Conservation (phyloP, 257 asterid species). For the Linaria vulgaris region DNA sequence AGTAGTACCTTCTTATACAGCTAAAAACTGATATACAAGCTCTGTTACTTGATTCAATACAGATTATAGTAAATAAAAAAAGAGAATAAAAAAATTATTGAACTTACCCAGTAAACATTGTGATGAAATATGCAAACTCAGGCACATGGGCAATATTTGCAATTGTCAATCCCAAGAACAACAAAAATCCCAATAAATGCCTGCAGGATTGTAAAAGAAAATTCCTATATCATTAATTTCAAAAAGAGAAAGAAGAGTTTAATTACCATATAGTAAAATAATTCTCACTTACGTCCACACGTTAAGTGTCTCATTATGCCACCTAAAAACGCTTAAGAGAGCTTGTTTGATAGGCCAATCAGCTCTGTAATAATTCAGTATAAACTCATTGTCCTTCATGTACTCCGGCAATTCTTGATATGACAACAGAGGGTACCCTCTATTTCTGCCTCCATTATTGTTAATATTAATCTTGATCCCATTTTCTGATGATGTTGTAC, state of each 20-base stretch:
- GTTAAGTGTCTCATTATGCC: constrained; percentile 98
- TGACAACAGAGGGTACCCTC: constrained; percentile 43
- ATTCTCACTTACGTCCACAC: constrained; percentile 83
- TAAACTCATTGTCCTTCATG: constrained; percentile 93
- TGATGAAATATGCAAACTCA: constrained; percentile 70
- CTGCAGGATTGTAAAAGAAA: constrained; percentile 37
- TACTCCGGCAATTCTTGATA: constrained; percentile 74
- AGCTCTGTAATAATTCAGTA: constrained; percentile 71
- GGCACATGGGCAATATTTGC: constrained; percentile 58
- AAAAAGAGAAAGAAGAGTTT: neutral
- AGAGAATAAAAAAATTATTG: neutral
- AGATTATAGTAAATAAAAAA: neutral
- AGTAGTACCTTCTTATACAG: too few species aligned
- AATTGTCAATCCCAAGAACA: constrained; percentile 67
- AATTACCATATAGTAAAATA: too few species aligned
- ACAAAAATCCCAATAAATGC: constrained; percentile 78
- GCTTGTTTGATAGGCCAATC: constrained; percentile 83
- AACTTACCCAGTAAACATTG: constrained; percentile 66
- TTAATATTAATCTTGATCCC: constrained; percentile 6
- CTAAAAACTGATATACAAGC: too few species aligned
- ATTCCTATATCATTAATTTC: neutral
- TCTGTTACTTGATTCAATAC: neutral
- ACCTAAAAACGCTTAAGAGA: constrained; percentile 71
- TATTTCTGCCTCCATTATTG: constrained; percentile 20
- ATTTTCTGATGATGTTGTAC: too few species aligned